Evolutionary conservation across 2,329 filamentous ascomycete species (phyloP).

Genomic region (Trichoderma afroharzianum): DNA sequence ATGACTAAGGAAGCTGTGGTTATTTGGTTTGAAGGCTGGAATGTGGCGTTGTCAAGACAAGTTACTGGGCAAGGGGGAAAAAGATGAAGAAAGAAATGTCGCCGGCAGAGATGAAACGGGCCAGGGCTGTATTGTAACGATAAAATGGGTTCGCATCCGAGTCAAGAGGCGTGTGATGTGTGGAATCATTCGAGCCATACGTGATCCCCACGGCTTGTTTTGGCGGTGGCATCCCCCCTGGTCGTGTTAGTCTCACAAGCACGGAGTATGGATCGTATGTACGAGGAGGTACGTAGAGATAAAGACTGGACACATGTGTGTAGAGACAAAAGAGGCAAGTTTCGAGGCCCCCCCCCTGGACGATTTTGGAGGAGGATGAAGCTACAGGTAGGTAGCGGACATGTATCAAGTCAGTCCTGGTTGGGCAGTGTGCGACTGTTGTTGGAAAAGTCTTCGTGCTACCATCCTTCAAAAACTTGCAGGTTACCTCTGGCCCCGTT

Average conservation of each 20-base stretch:
- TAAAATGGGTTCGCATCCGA: background rate
- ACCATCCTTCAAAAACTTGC: background rate
- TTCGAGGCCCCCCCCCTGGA: background rate
- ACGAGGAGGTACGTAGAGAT: background rate
- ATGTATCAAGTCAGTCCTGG: background rate
- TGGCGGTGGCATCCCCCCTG: constrained; percentile 8
- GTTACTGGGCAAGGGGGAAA: background rate
- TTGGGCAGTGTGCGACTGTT: background rate
- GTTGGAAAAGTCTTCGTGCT: background rate
- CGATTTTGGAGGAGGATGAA: background rate
- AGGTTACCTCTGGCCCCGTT: background rate
- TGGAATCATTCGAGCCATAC: constrained; percentile 1
- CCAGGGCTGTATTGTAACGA: background rate
- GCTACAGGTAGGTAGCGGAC: too few relatives aligned
- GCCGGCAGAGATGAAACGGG: background rate
- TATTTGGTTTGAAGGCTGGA: background rate
- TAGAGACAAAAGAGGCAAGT: background rate
- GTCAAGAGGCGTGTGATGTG: background rate
- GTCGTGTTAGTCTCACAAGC: background rate
- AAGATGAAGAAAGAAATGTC: background rate
- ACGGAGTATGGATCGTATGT: background rate
- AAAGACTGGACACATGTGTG: background rate
- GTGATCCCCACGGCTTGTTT: constrained; percentile 9
- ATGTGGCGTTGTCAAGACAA: background rate
- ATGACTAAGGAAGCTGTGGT: constrained; percentile 1